These are phyloP conservation scores for Naganishia kalamii DNA, from an alignment of 768 basidiomycete genomes.

Conservation along the genomic window DNA sequence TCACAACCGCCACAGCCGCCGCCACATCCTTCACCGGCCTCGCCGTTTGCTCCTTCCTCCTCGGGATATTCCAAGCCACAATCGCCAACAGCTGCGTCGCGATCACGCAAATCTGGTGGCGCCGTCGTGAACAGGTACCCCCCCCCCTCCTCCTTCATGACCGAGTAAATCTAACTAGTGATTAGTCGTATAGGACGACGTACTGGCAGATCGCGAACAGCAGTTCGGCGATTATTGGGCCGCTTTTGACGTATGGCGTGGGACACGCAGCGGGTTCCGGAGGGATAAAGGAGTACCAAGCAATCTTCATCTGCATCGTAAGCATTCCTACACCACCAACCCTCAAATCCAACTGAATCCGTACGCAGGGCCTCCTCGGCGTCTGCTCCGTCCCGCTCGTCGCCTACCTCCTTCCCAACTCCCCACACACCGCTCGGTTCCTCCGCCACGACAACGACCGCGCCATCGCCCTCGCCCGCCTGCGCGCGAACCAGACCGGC, in stretches of 20 bases:
- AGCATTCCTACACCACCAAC: too few relatives aligned
- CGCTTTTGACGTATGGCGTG: constrained; percentile 19
- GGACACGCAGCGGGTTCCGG: constrained; percentile 1
- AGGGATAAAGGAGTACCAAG: constrained; percentile 30
- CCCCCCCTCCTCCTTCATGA: too few relatives aligned
- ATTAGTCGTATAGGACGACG: constrained; percentile 31
- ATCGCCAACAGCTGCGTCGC: constrained; percentile 54
- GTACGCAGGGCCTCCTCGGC: constrained; percentile 28
- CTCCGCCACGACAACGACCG: constrained; percentile 35
- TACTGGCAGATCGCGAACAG: constrained; percentile 34
- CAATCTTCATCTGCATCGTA: constrained; percentile 39
- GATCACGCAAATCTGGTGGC: constrained; percentile 37
- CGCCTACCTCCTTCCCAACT: constrained; percentile 40
- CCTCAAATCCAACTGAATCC: too few relatives aligned
- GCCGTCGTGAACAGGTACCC: constrained; percentile 30
- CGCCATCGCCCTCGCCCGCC: constrained; percentile 40
- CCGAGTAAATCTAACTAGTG: too few relatives aligned
- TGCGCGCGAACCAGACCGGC: constrained; percentile 42
- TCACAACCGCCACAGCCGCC: constrained; percentile 47
- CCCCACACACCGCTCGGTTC: constrained; percentile 39
- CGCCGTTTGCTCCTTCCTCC: constrained; percentile 50
- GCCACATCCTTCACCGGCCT: constrained; percentile 50
- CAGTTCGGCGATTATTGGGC: constrained; percentile 30
- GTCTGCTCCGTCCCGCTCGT: constrained; percentile 32
- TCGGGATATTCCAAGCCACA: constrained; percentile 53